Percentiles rank a stretch among this genome's conserved stretches.
Evolutionary conservation across 2,329 filamentous ascomycete genomes (phyloP).

Genomic region (Teratosphaeria gauchensis): DNA sequence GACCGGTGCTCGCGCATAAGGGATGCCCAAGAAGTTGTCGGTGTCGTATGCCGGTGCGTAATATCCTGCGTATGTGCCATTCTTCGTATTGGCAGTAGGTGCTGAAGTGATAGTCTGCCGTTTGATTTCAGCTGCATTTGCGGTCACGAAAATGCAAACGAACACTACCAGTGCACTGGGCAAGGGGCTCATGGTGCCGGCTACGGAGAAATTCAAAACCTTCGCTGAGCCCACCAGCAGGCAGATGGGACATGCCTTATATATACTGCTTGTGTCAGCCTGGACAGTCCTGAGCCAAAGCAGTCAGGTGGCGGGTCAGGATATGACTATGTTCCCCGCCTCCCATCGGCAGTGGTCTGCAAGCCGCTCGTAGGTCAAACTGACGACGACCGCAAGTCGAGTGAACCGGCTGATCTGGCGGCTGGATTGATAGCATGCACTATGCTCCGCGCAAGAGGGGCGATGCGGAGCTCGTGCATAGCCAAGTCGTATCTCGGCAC

Average conservation of each 20-base stretch:
- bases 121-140: not conserved
- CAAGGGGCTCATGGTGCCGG: not conserved
- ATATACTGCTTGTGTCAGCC: not conserved
- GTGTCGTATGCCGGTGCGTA: conserved; percentile 34
- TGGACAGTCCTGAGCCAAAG: not conserved
- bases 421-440: not conserved
- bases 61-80: conserved; percentile 41
- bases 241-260: not conserved
- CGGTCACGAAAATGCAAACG: not conserved
- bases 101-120: not conserved
- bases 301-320: not conserved
- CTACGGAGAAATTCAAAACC: not conserved
- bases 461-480: not conserved
- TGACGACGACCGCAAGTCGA: not conserved
- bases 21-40: conserved; percentile 47
- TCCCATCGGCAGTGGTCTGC: not conserved
- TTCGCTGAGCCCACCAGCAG: not conserved
- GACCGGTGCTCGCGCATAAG: conserved; percentile 27
- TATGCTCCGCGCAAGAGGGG: not conserved
- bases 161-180: not conserved
- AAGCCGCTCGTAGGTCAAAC: not conserved
- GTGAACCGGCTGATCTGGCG: not conserved
- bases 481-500: not conserved
- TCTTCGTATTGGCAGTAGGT: conserved; percentile 26
- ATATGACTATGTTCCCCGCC: not conserved